Evolutionary conservation across 495 filamentous ascomycete genomes (phyloP), one percentile per base, ranked within the genome.

Genomic region (Amorphotheca resinae): DNA sequence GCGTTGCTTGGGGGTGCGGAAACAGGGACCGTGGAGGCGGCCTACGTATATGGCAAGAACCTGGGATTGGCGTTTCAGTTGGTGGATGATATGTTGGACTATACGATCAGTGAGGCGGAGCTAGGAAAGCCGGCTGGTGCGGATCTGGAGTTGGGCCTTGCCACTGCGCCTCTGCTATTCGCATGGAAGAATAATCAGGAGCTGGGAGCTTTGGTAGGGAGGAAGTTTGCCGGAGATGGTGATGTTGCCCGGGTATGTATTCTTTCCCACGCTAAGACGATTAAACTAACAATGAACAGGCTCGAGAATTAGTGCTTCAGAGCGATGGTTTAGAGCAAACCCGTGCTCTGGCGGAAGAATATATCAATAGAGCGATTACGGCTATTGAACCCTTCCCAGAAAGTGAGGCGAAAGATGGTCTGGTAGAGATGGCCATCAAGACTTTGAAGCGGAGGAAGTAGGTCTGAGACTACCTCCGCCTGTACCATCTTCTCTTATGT

Each of bases 51-150:
- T 58, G 91, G 91, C 23, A 84, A 79, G 62, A 95, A 96, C 51
- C 63, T 98, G 38, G 91, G 91, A 0, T 59, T 98, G 41, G 91
- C 91, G 1, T 98, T 98, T 65, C 91, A 98, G 67, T 67, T 98
- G n/a, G 88, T 98, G 9, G 91, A 98, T 52, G 91, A 98, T 58
- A 84, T 98, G 82, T 69, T 98, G 52, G 91, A 98, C 64, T 98
- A 95, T 58, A 95, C 91, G 0, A 73, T 87, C 34, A 84, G 70
- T 20, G 84, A 72, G 30, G 72, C 75, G 22, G 86, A 95, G 59
- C 67, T 98, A 22, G 91, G 91, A 36, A 98, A 98, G 59, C 88
- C 93, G 0, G 83, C 87, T 6, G 93, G 88, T 21, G 93, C 93
- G 12, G 91, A 98, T 63, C 60, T 98, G 44, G 85, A 95, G 60